Base-by-base conservation (phyloP, 345 rosid genomes). In the Anastatica hierochuntica region DNA sequence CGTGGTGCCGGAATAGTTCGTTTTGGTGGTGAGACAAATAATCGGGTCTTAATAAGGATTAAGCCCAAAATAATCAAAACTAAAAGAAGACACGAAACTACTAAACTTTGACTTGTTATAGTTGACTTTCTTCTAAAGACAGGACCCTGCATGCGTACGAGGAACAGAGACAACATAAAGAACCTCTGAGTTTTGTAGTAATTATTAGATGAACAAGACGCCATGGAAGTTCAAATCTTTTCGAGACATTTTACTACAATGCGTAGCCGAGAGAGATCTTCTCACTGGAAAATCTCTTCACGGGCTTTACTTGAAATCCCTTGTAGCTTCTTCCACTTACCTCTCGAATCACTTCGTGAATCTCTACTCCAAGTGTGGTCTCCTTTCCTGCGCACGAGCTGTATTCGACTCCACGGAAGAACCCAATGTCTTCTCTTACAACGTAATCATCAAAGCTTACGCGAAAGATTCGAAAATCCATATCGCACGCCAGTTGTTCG, bases 311-410 rank as follows among this genome's bases (percentile, higher is more conserved):
- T 41, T 90, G 68, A 87, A 90, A 48, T 75, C 78, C n/a, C 15
- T 77, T 10, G 5, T 84, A 49, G 77, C 85, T 54, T 35, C 77
- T n/a, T 80, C 96, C 23, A 82, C 92, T 47, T 84, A 79, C 56
- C 77, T 87, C 63, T 82, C 96, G 74, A 90, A 90, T 51, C 95
- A 87, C 67, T 87, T 90, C 72, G 74, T 77, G 60, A 82, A 84
- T 64, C 92, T 90, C 20, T 87, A 84, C 80, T 84, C 96, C 74
- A 84, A 80, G 49, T 87, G 84, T 72, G 76, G 83, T 54, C 77
- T 42, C 33, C 71, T 87, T 7, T 6, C 64, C 31, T 44, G 73
- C 7, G 95, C 98, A 37, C 69, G 62, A 34, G 58, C 69, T 29
- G 72, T 72, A 1, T 90, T 90, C 45, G 43, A 70, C 52, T 73